Evolutionary conservation across 495 filamentous ascomycete genomes (phyloP), one percentile per base, ranked within the genome.

Genomic region (Friedmanniomyces endolithicus): DNA sequence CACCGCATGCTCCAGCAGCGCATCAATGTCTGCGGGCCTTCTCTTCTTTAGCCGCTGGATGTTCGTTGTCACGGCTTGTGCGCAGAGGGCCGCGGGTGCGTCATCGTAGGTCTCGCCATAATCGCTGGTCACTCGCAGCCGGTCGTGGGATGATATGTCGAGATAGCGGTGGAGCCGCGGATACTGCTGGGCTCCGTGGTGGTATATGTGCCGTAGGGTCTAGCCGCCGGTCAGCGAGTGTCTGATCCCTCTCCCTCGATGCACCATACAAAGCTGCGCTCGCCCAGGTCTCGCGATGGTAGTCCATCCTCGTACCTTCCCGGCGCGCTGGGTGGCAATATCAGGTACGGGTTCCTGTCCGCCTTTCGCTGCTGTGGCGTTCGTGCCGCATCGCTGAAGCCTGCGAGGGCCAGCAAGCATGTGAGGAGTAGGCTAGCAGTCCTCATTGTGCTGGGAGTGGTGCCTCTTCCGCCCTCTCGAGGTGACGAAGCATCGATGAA

Each of bases 141-240:
- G 67, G 6, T 85, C 82, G 16, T 82, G 73, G 2, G 78, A 67
- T 16, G 77, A 70, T 48, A 96, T 72, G 67, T 96, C 88, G 39
- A 84, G 73, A 62, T 81, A 82, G 39, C 78, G 74, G 63, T 95
- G 85, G 17, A 94, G 78, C 17, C 78, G 69, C 7, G 87, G 87
- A 57, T 94, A 77, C 59, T 79, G 70, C 65, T 76, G 71, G 47
- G 85, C 82, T 6, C 88, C 92, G 65, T 95, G 90, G 63, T 92
- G 88, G 70, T 87, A 88, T 51, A 97, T 81, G 69, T 97, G 92
- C 58, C 86, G 83, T 56, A 98, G 75, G 7, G 79, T 85, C 84
- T 92, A 34, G 20, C 6, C 12, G 3, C 29, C 44, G 6, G 45
- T 49, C 17, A 45, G 35, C 19, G n/a, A 48, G 20, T 25, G 51